Evolutionary conservation across 257 asterid species (phyloP), one percentile per base, ranked within the genome.

Genomic region (Solanum bulbocastanum): DNA sequence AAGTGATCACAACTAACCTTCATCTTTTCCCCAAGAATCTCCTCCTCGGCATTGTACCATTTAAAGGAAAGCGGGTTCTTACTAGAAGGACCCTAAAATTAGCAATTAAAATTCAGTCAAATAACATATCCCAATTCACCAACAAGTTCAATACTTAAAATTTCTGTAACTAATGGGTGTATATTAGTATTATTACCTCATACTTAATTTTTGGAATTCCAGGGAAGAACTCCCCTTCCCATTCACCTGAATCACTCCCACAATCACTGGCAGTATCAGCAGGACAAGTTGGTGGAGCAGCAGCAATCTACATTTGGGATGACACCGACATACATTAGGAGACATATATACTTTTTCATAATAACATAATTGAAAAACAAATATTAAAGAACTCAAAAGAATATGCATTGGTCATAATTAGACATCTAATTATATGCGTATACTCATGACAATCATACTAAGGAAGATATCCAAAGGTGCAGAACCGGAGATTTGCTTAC

Each of bases 1-100:
- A 44, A 36, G 23, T 7, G 27, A 82, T 46, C 32, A 30, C 27
- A 36, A 25, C 88, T 87, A 86, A 97, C 99, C 99, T 95, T 96
- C 99, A 97, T 97, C 91, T 93, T 97, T 90, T 94, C 95, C 30
- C 99, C 99, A 73, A 95, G 98, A 90, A 97, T 90, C 89, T 89
- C 96, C 95, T 97, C 99, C 1, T 96, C 95, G 0, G 99, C 95
- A 83, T 94, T 97, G 89, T 97, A 97, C 99, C 99, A 97, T 88
- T 95, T 97, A 88, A 87, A 97, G 25, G 99, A 87, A 62, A 97
- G 98, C 66, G 91, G 97, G 74, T 96, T 96, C 94, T 95, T 96
- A 91, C 95, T 96, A 37, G 94, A 73, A 87, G 98, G 98, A 42
- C 99, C 99, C 99, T 97, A 87, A 22, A 40, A 81, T n/a, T 18